These are phyloP conservation scores for Chaetomium tenue DNA, from an alignment of 495 filamentous ascomycete genomes.

Conservation along the genomic window DNA sequence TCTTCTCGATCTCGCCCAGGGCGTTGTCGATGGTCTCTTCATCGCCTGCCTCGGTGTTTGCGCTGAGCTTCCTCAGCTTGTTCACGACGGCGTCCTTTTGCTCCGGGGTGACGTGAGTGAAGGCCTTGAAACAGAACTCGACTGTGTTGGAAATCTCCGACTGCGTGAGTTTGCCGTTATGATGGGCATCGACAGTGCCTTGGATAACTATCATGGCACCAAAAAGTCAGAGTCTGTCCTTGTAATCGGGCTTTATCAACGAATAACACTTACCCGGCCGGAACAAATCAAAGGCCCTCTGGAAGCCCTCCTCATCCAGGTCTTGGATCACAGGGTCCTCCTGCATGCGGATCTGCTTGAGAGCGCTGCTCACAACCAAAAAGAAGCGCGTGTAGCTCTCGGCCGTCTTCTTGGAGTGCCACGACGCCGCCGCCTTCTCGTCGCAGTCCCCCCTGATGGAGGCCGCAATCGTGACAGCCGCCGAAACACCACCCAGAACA, in stretches of 20 bases:
- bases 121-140: conserved; percentile 41
- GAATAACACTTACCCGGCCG: not conserved
- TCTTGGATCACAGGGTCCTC: conserved; percentile 37
- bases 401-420: conserved; percentile 48
- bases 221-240: not conserved
- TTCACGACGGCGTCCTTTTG: conserved; percentile 27
- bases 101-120: conserved; percentile 28
- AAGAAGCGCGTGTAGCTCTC: conserved; percentile 54
- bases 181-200: conserved; percentile 36
- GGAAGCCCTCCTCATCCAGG: conserved; percentile 46
- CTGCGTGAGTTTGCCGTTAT: conserved; percentile 36
- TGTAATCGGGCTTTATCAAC: not conserved
- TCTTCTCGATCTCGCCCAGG: conserved; percentile 13
- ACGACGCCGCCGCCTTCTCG: conserved; percentile 43
- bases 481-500: conserved; percentile 45
- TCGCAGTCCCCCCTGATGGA: conserved; percentile 38
- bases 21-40: conserved; percentile 10
- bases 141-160: conserved; percentile 39
- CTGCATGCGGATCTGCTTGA: conserved; percentile 46
- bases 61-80: conserved; percentile 27
- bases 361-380: conserved; percentile 45
- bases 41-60: not conserved
- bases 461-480: conserved; percentile 40
- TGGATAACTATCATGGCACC: conserved; percentile 39
- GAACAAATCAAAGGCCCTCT: conserved; percentile 3